Base-by-base conservation (phyloP, 78 protist genomes). In the Pigoraptor vietnamica region DNA sequence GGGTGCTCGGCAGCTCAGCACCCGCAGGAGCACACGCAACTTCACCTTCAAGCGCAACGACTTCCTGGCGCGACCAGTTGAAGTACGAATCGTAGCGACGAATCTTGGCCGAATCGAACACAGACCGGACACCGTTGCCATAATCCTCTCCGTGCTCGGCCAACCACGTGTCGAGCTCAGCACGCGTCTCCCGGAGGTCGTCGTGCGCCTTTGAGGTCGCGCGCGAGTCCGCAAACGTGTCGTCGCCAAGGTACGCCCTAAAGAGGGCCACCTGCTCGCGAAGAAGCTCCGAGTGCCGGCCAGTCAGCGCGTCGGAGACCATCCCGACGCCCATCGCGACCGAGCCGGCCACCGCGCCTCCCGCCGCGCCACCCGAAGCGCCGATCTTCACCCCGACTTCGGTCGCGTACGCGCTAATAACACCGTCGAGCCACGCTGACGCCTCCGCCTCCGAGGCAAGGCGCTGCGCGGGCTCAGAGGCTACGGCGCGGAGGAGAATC, bases 41-140 rank as follows among this genome's bases (percentile, higher is more conserved):
- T 38, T 91, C 92, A 9, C 37, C 24, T 19, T 34, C 24, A 38
- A 91, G 38, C 36, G 10, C 6, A 23, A 35, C 39, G 32, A 24
- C 35, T 21, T 94, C 96, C 25, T 86, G 93, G 24, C 93, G 48
- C 39, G 92, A 89, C 96, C 96, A 95, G 84, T 93, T 93, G 95
- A 94, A 95, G 91, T 10, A n/a, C 37, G 93, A 81, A 40, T 93
- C 94, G 40, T 91, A 95, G 32, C 23, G 1, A 40, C 96, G 84
- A 0, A 39, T 86, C 93, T 86, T 95, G 39, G 0, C 1, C 39
- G 67, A 0, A 40, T 9, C 14, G 91, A 93, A 93, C 88, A 6
- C 21, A 24, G 94, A 90, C n/a, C 10, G 33, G 88, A 93, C 79
- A 24, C 94, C 95, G 23, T 93, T 87, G 34, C 29, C 38, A 55